Percentiles rank a stretch among this genome's conserved stretches.
Conservation (phyloP, 2,329 filamentous ascomycete species). For the Arthrinium phaeospermum region DNA sequence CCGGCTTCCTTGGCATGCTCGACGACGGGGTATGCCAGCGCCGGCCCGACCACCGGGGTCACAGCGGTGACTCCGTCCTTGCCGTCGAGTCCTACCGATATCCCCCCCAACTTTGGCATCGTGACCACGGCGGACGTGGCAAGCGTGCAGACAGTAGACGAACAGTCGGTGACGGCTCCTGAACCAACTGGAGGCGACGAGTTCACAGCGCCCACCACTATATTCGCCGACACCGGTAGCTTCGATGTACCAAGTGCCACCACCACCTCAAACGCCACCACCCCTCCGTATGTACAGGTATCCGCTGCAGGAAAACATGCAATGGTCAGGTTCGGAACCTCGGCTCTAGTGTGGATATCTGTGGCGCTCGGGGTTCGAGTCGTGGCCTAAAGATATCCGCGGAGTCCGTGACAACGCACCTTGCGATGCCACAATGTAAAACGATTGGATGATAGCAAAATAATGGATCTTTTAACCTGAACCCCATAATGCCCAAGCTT, state of each 20-base stretch:
- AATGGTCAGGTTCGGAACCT: background rate
- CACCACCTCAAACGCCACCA: background rate
- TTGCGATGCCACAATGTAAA: background rate
- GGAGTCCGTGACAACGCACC: background rate
- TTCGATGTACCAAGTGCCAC: background rate
- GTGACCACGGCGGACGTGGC: background rate
- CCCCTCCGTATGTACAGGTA: background rate
- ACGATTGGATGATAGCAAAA: background rate
- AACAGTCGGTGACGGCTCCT: background rate
- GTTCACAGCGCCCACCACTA: background rate
- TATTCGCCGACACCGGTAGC: background rate
- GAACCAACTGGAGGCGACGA: too few species aligned
- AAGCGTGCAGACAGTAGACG: background rate
- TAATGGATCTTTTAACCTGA: background rate
- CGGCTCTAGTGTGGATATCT: background rate
- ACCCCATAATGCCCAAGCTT: background rate
- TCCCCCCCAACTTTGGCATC: background rate
- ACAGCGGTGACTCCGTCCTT: background rate
- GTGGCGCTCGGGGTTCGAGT: background rate
- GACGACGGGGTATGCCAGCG: conserved; percentile 19
- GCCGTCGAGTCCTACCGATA: background rate
- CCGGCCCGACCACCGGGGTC: conserved; percentile 27
- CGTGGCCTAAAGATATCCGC: background rate
- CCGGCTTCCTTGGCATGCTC: conserved; percentile 28
- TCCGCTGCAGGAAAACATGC: background rate